Evolutionary conservation across 129 eudicot genomes (phyloP).

Genomic region (Apium graveolens): DNA sequence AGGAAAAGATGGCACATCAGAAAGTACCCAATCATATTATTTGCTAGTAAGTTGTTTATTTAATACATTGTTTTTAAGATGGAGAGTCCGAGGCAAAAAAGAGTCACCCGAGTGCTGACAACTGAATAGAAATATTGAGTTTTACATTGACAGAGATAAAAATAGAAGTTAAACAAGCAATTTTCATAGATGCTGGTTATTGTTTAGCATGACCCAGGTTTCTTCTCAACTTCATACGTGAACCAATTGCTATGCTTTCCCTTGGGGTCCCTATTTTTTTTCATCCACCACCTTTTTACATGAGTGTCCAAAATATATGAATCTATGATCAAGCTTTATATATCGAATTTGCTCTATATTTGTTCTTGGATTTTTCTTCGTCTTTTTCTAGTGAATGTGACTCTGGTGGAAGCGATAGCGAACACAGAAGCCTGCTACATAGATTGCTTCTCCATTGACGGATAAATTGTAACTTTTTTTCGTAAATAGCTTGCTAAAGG

Average conservation of each 20-base stretch:
- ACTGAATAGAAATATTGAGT: background rate
- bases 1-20: constrained; percentile 3
- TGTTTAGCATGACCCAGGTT: background rate
- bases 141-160: background rate
- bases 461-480: background rate
- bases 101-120: background rate
- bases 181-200: background rate
- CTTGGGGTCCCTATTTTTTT: background rate
- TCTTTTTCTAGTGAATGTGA: background rate
- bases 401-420: background rate
- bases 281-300: background rate
- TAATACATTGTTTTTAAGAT: background rate
- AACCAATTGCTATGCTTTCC: background rate
- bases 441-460: background rate
- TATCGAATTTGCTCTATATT: background rate
- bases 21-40: background rate
- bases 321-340: background rate
- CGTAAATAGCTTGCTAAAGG: background rate
- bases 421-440: background rate
- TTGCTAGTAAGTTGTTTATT: constrained; percentile 1
- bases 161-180: background rate
- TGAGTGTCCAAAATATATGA: background rate
- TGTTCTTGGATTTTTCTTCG: background rate
- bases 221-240: background rate
- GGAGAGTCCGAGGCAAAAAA: background rate